Conservation (phyloP, 495 filamentous ascomycete genomes). For the Trichoderma parareesei region DNA sequence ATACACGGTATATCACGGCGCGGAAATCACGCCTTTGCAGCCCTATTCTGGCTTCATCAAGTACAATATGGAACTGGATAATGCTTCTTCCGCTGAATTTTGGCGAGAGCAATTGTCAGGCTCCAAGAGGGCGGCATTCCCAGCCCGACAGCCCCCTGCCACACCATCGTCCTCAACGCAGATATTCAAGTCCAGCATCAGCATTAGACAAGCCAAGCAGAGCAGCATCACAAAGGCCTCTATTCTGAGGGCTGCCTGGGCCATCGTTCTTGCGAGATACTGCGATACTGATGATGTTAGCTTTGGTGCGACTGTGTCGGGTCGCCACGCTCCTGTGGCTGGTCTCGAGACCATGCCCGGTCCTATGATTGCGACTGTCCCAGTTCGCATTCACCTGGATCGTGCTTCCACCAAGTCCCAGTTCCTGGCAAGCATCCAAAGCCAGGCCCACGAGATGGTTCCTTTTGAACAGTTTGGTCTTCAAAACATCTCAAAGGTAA, state of each 20-base stretch:
- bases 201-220: constrained; percentile 10
- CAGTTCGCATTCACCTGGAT: constrained; percentile 32
- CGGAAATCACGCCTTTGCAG: neutral
- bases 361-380: constrained; percentile 52
- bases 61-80: constrained; percentile 9
- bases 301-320: constrained; percentile 40
- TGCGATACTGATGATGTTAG: constrained; percentile 35
- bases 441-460: constrained; percentile 27
- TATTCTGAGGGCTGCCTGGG: constrained; percentile 40
- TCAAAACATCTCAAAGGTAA: constrained; percentile 26
- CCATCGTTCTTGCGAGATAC: constrained; percentile 29
- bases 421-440: constrained; percentile 25
- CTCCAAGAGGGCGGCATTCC: neutral
- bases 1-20: neutral
- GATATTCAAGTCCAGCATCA: neutral
- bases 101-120: constrained; percentile 6
- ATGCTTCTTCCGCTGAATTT: neutral
- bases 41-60: constrained; percentile 9
- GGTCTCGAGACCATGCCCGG: constrained; percentile 44
- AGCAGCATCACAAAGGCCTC: constrained; percentile 31
- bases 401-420: constrained; percentile 10
- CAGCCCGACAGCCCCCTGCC: neutral
- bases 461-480: constrained; percentile 40
- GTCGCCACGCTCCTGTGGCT: constrained; percentile 36
- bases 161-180: neutral